Percentiles rank a stretch among this genome's conserved stretches.
These are phyloP conservation scores for Rhynchosporium graminicola DNA, from an alignment of 2,329 filamentous ascomycete species.

Conservation along the genomic window DNA sequence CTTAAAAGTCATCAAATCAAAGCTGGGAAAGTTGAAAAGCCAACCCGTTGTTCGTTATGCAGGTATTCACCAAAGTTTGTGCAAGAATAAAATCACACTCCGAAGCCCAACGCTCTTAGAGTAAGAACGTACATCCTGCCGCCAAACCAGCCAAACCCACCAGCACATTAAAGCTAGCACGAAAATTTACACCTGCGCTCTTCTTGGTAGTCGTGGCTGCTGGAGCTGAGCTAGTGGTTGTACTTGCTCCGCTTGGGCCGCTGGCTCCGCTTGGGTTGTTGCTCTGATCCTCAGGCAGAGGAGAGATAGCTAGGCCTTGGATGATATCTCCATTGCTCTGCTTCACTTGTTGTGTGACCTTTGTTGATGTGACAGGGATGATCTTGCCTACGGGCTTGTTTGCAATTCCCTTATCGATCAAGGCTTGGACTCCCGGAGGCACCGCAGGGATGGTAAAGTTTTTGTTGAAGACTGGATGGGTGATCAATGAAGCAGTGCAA, in stretches of 20 bases:
- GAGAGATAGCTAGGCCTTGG: conserved; percentile 60
- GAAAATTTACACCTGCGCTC: conserved; percentile 24
- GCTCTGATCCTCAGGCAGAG: conserved; percentile 51
- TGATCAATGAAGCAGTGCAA: conserved; percentile 70
- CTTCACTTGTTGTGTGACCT: conserved; percentile 59
- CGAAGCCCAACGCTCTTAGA: background rate
- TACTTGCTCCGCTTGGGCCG: conserved; percentile 43
- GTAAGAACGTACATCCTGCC: conserved; percentile 16
- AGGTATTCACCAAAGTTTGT: conserved; percentile 18
- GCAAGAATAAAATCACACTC: conserved; percentile 20
- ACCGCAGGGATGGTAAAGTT: conserved; percentile 76
- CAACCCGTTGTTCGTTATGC: conserved; percentile 17
- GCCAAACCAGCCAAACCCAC: conserved; percentile 19
- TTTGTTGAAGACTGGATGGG: conserved; percentile 65
- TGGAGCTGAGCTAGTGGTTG: conserved; percentile 22
- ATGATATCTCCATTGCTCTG: conserved; percentile 58
- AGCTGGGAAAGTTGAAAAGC: background rate
- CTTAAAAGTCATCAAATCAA: background rate
- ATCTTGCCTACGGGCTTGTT: conserved; percentile 67
- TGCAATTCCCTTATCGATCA: conserved; percentile 76
- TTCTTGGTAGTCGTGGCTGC: conserved; percentile 34
- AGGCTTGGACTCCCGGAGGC: conserved; percentile 65
- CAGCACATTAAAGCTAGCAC: conserved; percentile 23
- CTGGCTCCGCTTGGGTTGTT: conserved; percentile 52
- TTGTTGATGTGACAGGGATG: conserved; percentile 55